Percentiles rank a stretch among this genome's conserved stretches.
Evolutionary conservation across 106 monocot genomes (phyloP).

Genomic region (Triglochin maritima): DNA sequence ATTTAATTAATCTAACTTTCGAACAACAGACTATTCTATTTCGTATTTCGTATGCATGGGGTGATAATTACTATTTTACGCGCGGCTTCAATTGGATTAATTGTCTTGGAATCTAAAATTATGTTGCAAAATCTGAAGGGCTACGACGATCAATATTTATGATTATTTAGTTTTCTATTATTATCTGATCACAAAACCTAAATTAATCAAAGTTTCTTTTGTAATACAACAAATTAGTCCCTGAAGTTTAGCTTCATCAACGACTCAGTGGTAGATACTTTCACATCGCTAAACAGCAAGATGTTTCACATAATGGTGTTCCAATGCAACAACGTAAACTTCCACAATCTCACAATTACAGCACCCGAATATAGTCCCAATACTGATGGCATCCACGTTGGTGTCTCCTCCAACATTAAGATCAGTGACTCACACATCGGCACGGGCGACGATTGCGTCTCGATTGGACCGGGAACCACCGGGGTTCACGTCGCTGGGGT

Average conservation of each 20-base stretch:
- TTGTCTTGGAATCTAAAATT: no score
- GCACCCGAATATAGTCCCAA: conserved; percentile 20
- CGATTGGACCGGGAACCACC: conserved; percentile 12
- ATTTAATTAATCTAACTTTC: no score
- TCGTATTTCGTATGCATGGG: no score
- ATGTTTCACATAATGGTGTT: conserved; percentile 17
- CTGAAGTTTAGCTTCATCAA: conserved; percentile 9
- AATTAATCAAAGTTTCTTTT: no score
- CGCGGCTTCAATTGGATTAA: no score
- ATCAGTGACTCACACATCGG: conserved; percentile 8
- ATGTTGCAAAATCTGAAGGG: no score
- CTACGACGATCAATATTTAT: no score
- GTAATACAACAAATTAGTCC: conserved; percentile 10
- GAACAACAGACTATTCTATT: no score
- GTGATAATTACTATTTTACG: no score
- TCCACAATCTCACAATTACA: neutral
- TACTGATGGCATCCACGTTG: conserved; percentile 22
- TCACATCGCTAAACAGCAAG: conserved; percentile 20
- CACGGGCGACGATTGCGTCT: conserved; percentile 26
- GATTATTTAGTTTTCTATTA: no score
- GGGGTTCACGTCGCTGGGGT: conserved; percentile 2
- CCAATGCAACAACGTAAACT: conserved; percentile 5
- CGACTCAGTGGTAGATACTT: conserved; percentile 5
- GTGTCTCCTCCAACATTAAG: conserved; percentile 3
- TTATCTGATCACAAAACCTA: no score